Evolutionary conservation across 495 filamentous ascomycete genomes (phyloP).

Genomic region (Xanthoparmelia taractica): DNA sequence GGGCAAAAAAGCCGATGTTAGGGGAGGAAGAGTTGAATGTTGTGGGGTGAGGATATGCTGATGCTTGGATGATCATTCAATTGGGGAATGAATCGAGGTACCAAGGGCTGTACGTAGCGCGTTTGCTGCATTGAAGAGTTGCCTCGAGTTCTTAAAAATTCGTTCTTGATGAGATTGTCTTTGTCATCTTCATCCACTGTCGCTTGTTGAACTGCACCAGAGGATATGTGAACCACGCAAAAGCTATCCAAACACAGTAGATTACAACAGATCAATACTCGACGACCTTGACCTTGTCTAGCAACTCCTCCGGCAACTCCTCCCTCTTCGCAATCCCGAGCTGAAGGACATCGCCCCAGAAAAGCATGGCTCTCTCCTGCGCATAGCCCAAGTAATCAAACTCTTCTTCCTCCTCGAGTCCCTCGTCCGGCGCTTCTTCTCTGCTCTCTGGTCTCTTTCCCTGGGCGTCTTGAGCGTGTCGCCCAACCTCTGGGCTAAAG

Average conservation of each 20-base stretch:
- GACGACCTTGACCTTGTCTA: slow-evolving; percentile 52
- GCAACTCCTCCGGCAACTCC: slow-evolving; percentile 60
- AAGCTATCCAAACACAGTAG: background rate
- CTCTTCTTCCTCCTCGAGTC: slow-evolving; percentile 52
- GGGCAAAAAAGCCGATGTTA: slow-evolving; percentile 57
- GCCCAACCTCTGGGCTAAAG: slow-evolving; percentile 7
- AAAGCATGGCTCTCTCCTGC: slow-evolving; percentile 82
- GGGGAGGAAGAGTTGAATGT: slow-evolving; percentile 65
- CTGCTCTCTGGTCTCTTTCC: slow-evolving; percentile 15
- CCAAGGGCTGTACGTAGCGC: background rate
- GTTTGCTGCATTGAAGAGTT: background rate
- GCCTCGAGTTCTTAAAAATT: background rate
- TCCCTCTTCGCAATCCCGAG: slow-evolving; percentile 63
- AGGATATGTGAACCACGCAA: background rate
- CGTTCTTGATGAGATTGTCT: background rate
- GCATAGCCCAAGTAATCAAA: slow-evolving; percentile 93
- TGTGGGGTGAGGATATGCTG: slow-evolving; percentile 76
- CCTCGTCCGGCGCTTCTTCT: slow-evolving; percentile 26
- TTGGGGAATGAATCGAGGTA: background rate
- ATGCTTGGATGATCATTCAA: slow-evolving; percentile 15
- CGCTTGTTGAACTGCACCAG: no score
- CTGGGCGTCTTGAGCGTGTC: slow-evolving; percentile 17
- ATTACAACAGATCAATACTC: slow-evolving; percentile 39
- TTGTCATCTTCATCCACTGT: no score
- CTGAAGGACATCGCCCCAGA: slow-evolving; percentile 79